A percentile compares a stretch with the other conserved stretches of the same genome.
phyloP scores from a whole-genome alignment of 768 basidiomycete genomes.

The Porpolomopsis calyptriformis region DNA sequence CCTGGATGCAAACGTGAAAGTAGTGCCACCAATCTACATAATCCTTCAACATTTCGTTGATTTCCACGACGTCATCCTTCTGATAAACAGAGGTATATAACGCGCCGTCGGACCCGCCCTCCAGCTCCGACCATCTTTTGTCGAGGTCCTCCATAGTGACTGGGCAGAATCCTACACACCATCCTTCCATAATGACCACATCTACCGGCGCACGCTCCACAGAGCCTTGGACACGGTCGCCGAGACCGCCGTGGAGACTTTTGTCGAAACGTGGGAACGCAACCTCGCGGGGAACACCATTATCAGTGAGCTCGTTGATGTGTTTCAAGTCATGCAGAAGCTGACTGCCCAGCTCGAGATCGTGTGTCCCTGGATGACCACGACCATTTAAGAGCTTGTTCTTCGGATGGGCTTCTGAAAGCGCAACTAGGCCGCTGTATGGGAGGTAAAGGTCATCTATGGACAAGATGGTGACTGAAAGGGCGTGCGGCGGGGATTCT shows the following conservation, averaged over 20 bases:
- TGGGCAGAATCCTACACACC: conserved; percentile 86
- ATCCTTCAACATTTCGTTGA: conserved; percentile 50
- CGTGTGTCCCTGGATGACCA: conserved; percentile 93
- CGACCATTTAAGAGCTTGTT: conserved; percentile 70
- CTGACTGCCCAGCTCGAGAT: conserved; percentile 51
- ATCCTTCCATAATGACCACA: conserved; percentile 88
- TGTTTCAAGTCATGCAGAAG: conserved; percentile 41
- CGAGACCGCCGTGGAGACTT: conserved; percentile 67
- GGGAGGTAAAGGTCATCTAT: conserved; percentile 84
- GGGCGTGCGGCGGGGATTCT: conserved; percentile 33
- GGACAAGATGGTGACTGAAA: conserved; percentile 56
- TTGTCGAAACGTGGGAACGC: conserved; percentile 82
- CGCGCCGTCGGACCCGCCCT: conserved; percentile 16
- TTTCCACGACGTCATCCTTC: conserved; percentile 44
- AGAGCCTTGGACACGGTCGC: conserved; percentile 56
- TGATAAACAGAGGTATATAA: conserved; percentile 20
- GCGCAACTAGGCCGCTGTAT: conserved; percentile 43
- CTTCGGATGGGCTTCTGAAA: conserved; percentile 43
- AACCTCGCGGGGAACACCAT: conserved; percentile 25
- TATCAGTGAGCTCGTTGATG: conserved; percentile 2
- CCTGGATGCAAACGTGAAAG: conserved; percentile 73
- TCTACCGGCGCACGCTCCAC: conserved; percentile 36
- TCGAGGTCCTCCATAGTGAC: conserved; percentile 41
- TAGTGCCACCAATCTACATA: conserved; percentile 62
- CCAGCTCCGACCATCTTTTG: conserved; percentile 30